These are phyloP conservation scores for Eucalyptus cladocalyx DNA, from an alignment of 345 rosid genomes.

Conservation along the genomic window DNA sequence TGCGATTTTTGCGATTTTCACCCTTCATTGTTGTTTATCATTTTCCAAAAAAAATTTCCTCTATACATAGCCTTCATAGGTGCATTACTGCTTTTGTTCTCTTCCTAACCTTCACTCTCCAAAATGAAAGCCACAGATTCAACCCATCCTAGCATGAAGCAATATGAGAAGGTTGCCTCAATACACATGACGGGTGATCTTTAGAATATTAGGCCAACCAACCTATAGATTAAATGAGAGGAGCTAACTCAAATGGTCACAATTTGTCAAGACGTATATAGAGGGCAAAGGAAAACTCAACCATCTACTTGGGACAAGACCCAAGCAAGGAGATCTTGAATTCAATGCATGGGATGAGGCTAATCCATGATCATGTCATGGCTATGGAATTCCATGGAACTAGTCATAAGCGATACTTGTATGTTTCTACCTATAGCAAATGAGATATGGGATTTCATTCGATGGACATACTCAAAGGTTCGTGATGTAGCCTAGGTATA, in stretches of 20 bases:
- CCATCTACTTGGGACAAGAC: neutral
- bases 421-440: neutral
- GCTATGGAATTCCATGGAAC: neutral
- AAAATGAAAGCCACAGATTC: neutral
- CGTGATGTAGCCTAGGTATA: neutral
- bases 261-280: neutral
- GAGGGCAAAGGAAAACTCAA: neutral
- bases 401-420: neutral
- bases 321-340: neutral
- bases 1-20: neutral
- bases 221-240: neutral
- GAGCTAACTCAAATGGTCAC: neutral
- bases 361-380: neutral
- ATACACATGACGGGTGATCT: neutral
- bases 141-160: neutral
- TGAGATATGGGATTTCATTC: neutral
- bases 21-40: neutral
- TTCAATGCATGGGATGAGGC: neutral
- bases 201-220: neutral
- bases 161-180: neutral
- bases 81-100: neutral
- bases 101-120: neutral
- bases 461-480: neutral
- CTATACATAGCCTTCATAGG: neutral
- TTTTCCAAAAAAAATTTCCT: neutral